Conservation (phyloP, 2,329 filamentous ascomycete genomes). For the Aureobasidium uvarum region DNA sequence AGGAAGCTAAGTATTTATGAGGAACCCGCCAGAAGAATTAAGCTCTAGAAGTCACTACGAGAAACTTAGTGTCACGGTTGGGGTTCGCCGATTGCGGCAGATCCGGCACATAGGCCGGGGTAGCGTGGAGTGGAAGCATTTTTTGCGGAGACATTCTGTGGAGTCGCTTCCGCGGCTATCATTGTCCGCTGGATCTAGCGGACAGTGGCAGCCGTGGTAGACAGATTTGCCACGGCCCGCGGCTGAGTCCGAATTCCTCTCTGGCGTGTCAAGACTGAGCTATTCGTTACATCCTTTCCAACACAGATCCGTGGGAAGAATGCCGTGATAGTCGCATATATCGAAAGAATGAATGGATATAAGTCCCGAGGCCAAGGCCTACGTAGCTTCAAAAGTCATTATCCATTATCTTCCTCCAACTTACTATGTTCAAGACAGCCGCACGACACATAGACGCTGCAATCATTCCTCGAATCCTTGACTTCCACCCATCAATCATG, state of each 20-base stretch:
- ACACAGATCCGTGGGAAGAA: not conserved
- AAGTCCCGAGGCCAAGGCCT: not conserved
- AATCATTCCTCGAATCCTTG: slow-evolving; percentile 24
- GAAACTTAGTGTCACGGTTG: not conserved
- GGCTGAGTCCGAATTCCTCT: too few species aligned
- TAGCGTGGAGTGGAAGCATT: not conserved
- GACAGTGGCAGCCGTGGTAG: too few species aligned
- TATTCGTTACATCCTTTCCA: too few species aligned
- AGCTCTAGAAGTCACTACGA: not conserved
- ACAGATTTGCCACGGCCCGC: too few species aligned
- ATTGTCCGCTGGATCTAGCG: too few species aligned
- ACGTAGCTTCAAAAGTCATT: not conserved
- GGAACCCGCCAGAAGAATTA: not conserved
- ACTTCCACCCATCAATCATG: slow-evolving; percentile 24
- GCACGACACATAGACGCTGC: slow-evolving; percentile 25
- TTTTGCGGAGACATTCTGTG: not conserved
- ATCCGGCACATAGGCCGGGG: not conserved
- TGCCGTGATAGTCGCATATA: not conserved
- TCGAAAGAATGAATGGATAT: not conserved
- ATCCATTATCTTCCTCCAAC: not conserved
- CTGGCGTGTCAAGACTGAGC: too few species aligned
- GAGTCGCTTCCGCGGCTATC: not conserved
- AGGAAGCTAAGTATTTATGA: slow-evolving; percentile 1
- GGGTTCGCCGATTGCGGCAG: not conserved
- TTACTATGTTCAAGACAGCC: slow-evolving; percentile 28